A percentile compares a stretch with the other conserved stretches of the same genome.
These are phyloP conservation scores for Clonostachys rosea DNA, from an alignment of 2,329 filamentous ascomycete genomes.

Conservation along the genomic window DNA sequence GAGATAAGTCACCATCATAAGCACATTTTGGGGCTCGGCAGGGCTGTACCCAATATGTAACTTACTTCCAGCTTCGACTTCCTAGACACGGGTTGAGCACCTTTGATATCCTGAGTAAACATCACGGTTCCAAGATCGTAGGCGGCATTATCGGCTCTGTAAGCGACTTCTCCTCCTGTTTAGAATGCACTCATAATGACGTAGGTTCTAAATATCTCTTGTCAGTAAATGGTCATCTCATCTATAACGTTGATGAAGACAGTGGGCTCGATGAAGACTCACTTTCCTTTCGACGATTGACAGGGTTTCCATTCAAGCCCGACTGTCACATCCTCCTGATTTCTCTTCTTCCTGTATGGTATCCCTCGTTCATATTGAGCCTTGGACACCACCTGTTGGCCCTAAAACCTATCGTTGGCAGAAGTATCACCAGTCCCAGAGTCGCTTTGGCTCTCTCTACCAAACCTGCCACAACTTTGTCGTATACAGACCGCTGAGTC, in stretches of 20 bases:
- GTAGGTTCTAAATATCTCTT: conserved; percentile 48
- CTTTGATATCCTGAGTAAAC: conserved; percentile 1
- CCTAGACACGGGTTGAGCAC: conserved; percentile 2
- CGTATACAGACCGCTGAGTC: neutral
- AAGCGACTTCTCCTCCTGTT: conserved; percentile 36
- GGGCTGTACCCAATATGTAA: neutral
- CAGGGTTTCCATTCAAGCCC: conserved; percentile 54
- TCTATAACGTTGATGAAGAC: conserved; percentile 27
- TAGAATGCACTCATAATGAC: conserved; percentile 38
- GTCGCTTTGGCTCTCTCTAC: conserved; percentile 25
- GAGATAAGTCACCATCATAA: neutral
- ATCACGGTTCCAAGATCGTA: conserved; percentile 27
- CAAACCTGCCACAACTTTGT: neutral
- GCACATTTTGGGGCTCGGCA: too few relatives aligned
- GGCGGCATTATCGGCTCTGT: conserved; percentile 39
- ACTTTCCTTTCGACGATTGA: conserved; percentile 25
- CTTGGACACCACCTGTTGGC: conserved; percentile 31
- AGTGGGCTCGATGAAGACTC: conserved; percentile 27
- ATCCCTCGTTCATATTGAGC: conserved; percentile 28
- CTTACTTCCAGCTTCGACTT: conserved; percentile 3
- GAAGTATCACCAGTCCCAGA: conserved; percentile 41
- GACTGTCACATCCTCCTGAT: conserved; percentile 55
- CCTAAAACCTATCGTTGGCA: conserved; percentile 50
- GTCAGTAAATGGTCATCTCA: conserved; percentile 30
- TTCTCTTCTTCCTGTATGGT: conserved; percentile 19